Evolutionary conservation across 2,329 filamentous ascomycete genomes (phyloP).

Genomic region (Pseudocercospora ulei): DNA sequence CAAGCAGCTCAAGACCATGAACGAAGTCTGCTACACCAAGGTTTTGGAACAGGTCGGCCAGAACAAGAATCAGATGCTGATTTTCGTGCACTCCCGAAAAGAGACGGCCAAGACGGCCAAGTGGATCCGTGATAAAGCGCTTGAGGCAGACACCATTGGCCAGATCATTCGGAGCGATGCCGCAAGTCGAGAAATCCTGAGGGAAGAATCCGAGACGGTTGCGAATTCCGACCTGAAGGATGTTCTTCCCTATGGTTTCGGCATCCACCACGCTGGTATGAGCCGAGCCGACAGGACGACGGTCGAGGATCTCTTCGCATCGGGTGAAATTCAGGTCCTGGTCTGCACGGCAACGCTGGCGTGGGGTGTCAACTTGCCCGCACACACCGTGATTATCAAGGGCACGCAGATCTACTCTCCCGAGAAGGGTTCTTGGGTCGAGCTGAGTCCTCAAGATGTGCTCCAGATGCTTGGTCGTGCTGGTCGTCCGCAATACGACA

Average conservation of each 20-base stretch:
- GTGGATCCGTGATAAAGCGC: constrained; percentile 89
- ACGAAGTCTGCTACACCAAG: constrained; percentile 96
- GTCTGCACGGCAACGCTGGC: constrained; percentile 97
- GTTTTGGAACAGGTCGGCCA: constrained; percentile 91
- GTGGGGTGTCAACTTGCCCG: constrained; percentile 97
- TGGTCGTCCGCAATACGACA: constrained; percentile 91
- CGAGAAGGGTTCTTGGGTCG: constrained; percentile 97
- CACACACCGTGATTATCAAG: constrained; percentile 98
- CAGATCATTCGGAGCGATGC: constrained; percentile 90
- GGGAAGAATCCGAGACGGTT: constrained; percentile 71
- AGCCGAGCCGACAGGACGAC: constrained; percentile 86
- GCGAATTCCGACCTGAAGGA: constrained; percentile 86
- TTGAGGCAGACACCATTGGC: constrained; percentile 95
- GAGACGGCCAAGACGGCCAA: constrained; percentile 96
- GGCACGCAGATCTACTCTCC: constrained; percentile 96
- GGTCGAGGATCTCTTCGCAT: constrained; percentile 87
- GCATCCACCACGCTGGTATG: constrained; percentile 98
- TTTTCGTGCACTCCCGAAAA: constrained; percentile 96
- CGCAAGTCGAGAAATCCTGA: constrained; percentile 77
- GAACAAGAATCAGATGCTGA: constrained; percentile 93
- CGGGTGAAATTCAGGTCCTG: constrained; percentile 84
- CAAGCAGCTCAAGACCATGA: constrained; percentile 98
- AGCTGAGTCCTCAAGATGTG: constrained; percentile 92
- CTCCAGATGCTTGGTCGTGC: constrained; percentile 97
- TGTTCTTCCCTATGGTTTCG: constrained; percentile 87